phyloP scores from a whole-genome alignment of 495 filamentous ascomycete species.

The Evernia prunastri region DNA sequence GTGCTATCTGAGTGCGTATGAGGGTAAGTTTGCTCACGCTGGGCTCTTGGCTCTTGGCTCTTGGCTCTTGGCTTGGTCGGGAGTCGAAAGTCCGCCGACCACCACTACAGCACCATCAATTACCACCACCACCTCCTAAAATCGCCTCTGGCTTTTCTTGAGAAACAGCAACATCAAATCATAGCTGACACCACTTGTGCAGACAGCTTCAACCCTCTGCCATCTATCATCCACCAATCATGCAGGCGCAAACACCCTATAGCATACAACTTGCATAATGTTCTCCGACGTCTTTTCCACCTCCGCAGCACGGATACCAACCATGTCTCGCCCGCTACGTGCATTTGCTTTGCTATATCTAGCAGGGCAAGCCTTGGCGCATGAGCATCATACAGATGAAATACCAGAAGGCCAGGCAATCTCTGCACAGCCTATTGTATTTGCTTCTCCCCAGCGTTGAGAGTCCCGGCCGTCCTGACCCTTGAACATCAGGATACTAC shows the following conservation, averaged over 20 bases:
- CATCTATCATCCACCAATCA: background rate
- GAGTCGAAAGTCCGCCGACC: no score
- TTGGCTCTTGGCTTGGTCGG: no score
- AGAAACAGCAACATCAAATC: background rate
- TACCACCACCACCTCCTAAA: constrained; percentile 2
- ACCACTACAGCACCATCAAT: no score
- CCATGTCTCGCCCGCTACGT: constrained; percentile 6
- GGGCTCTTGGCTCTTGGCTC: no score
- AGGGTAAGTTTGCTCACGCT: no score
- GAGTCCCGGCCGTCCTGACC: constrained; percentile 13
- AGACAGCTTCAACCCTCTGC: background rate
- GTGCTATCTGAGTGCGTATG: no score
- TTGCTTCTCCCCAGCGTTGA: constrained; percentile 28
- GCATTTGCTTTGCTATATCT: constrained; percentile 31
- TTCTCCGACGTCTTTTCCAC: background rate
- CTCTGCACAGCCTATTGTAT: constrained; percentile 80
- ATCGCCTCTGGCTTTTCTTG: background rate
- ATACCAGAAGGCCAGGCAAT: constrained; percentile 70
- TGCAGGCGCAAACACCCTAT: background rate
- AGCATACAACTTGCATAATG: constrained; percentile 13
- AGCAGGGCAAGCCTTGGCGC: constrained; percentile 41
- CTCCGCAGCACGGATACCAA: constrained; percentile 2
- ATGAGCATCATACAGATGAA: constrained; percentile 68
- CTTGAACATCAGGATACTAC: constrained; percentile 56
- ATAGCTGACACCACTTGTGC: background rate